A percentile compares a stretch with the other conserved stretches of the same genome.
phyloP scores from a whole-genome alignment of 371 early-diverging fungal genomes.

The Rhizopus microsporus region DNA sequence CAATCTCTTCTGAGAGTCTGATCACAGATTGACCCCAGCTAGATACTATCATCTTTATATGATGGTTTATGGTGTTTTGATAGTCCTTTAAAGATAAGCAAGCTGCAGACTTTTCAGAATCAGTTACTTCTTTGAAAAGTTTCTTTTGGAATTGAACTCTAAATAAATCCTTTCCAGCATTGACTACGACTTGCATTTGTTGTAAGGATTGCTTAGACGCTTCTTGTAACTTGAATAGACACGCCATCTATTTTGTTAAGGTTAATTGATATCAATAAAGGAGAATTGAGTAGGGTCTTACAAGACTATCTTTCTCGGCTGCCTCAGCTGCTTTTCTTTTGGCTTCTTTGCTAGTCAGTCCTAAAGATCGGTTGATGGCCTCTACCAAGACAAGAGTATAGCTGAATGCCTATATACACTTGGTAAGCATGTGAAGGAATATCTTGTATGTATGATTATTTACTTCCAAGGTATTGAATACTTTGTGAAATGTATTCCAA shows the following conservation, averaged over 20 bases:
- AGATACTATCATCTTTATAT: constrained; percentile 32
- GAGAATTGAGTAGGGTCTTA: constrained; percentile 16
- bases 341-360: constrained; percentile 44
- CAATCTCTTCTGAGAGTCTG: constrained; percentile 35
- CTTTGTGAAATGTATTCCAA: constrained; percentile 39
- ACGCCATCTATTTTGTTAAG: constrained; percentile 9
- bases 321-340: constrained; percentile 40
- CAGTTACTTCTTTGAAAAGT: constrained; percentile 26
- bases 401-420: constrained; percentile 33
- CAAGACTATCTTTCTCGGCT: constrained; percentile 28
- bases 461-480: constrained; percentile 39
- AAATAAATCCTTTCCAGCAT: constrained; percentile 32
- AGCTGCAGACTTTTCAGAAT: constrained; percentile 16
- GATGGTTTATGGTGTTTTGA: constrained; percentile 24
- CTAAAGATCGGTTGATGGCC: constrained; percentile 36
- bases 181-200: constrained; percentile 26
- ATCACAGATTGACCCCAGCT: constrained; percentile 42
- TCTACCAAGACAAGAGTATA: constrained; percentile 43
- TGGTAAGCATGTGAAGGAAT: neutral
- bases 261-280: constrained; percentile 2
- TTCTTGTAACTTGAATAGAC: constrained; percentile 22
- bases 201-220: constrained; percentile 29
- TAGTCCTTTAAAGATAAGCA: constrained; percentile 25
- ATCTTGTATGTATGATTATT: neutral
- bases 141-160: constrained; percentile 39